Conservation (phyloP, 2,329 filamentous ascomycete genomes). For the Pseudogymnoascus sp. region DNA sequence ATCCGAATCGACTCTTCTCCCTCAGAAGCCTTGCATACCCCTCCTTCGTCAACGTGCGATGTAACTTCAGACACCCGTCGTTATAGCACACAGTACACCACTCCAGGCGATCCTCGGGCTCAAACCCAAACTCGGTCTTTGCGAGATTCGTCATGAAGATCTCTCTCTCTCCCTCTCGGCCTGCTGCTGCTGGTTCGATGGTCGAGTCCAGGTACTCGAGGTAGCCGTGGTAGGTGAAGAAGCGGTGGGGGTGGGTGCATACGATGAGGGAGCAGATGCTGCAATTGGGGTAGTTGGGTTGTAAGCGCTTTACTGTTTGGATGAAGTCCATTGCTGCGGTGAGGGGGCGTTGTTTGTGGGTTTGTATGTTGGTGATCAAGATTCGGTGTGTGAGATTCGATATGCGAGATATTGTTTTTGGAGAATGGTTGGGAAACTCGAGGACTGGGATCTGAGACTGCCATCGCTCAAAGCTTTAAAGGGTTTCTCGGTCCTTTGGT, state of each 20-base stretch:
- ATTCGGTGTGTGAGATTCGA: neutral
- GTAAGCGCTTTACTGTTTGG: neutral
- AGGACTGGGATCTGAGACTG: neutral
- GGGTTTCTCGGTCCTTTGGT: no score
- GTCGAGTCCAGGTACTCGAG: neutral
- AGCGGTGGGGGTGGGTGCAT: neutral
- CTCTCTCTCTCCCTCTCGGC: neutral
- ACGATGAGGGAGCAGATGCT: neutral
- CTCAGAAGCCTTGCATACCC: neutral
- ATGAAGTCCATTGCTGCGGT: neutral
- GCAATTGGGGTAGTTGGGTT: neutral
- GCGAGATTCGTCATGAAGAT: neutral
- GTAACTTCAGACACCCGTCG: neutral
- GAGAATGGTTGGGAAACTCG: neutral
- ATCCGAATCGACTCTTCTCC: no score
- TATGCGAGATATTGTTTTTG: neutral
- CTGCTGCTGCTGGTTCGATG: neutral
- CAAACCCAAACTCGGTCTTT: neutral
- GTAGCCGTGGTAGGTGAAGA: neutral
- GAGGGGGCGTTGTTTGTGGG: neutral
- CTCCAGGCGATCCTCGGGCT: neutral
- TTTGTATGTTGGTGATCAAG: neutral
- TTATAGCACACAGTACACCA: neutral
- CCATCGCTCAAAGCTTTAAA: neutral
- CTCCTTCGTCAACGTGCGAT: neutral